Evolutionary conservation across 768 basidiomycete genomes (phyloP).

Genomic region (Tylopilus felleus): DNA sequence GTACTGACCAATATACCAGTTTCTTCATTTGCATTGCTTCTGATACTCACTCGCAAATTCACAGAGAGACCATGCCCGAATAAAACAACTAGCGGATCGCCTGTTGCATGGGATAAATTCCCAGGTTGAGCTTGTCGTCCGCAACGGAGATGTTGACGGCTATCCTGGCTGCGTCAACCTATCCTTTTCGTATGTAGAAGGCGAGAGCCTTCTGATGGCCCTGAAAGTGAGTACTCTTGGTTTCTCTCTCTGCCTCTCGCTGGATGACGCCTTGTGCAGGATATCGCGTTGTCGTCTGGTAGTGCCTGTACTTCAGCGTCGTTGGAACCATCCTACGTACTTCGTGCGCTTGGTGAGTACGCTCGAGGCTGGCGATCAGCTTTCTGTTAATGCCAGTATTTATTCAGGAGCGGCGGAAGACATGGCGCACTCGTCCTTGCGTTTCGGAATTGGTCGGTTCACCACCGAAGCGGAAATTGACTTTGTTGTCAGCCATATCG

Average conservation of each 20-base stretch:
- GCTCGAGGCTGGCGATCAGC: constrained; percentile 8
- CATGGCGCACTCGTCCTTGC: constrained; percentile 97
- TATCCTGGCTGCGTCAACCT: constrained; percentile 97
- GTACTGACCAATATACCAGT: constrained; percentile 61
- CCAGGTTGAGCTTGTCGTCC: constrained; percentile 84
- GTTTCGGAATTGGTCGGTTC: constrained; percentile 97
- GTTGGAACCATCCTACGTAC: constrained; percentile 95
- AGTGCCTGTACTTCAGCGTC: constrained; percentile 99
- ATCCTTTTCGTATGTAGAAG: constrained; percentile 95
- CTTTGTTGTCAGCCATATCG: constrained; percentile 85
- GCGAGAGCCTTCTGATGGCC: constrained; percentile 96
- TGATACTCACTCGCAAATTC: constrained; percentile 6
- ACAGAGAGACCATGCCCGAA: constrained; percentile 76
- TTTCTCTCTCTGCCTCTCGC: constrained; percentile 2
- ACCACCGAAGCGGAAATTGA: constrained; percentile 98
- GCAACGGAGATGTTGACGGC: constrained; percentile 89
- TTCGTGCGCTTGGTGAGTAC: constrained; percentile 79
- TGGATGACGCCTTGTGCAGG: constrained; percentile 41
- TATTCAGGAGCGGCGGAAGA: constrained; percentile 86
- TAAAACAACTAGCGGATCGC: constrained; percentile 73
- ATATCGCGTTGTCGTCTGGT: constrained; percentile 95
- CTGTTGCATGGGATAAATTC: constrained; percentile 78
- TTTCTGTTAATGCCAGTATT: background rate
- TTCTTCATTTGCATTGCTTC: background rate
- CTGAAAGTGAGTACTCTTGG: constrained; percentile 62